Percentiles rank a stretch among this genome's conserved stretches.
Evolutionary conservation across 805 yeast species (phyloP).

Genomic region (Candida michaelii): DNA sequence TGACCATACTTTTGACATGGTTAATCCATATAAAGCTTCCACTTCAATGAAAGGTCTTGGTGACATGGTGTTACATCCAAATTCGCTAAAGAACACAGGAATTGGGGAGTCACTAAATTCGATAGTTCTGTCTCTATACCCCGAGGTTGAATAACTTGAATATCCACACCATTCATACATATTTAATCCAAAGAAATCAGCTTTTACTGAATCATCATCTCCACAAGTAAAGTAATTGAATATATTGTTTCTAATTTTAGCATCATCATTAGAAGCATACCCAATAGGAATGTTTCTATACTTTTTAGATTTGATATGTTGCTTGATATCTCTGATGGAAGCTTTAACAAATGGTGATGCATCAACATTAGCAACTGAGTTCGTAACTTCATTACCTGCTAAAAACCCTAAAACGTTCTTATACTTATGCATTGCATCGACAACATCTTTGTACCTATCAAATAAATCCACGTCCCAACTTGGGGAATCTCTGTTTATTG

Average conservation of each 20-base stretch:
- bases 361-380: constrained; percentile 23
- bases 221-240: constrained; percentile 34
- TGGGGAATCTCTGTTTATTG: constrained; percentile 33
- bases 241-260: constrained; percentile 25
- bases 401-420: constrained; percentile 38
- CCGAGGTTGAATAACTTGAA: constrained; percentile 35
- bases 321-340: constrained; percentile 33
- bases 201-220: constrained; percentile 17
- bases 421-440: constrained; percentile 32
- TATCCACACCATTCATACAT: constrained; percentile 46
- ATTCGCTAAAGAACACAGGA: constrained; percentile 41
- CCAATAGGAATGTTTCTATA: constrained; percentile 42
- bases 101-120: constrained; percentile 30
- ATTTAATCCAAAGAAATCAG: constrained; percentile 37
- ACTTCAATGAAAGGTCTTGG: constrained; percentile 43
- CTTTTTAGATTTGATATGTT: constrained; percentile 24
- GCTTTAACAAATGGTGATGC: constrained; percentile 39
- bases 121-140: constrained; percentile 34
- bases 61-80: constrained; percentile 35
- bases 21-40: constrained; percentile 31
- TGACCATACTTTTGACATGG: constrained; percentile 38
- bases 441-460: constrained; percentile 31
- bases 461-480: constrained; percentile 34
- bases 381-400: constrained; percentile 43
- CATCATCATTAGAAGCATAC: constrained; percentile 39